Conservation (phyloP, 495 filamentous ascomycete species). For the Hypoxylon fuscum region DNA sequence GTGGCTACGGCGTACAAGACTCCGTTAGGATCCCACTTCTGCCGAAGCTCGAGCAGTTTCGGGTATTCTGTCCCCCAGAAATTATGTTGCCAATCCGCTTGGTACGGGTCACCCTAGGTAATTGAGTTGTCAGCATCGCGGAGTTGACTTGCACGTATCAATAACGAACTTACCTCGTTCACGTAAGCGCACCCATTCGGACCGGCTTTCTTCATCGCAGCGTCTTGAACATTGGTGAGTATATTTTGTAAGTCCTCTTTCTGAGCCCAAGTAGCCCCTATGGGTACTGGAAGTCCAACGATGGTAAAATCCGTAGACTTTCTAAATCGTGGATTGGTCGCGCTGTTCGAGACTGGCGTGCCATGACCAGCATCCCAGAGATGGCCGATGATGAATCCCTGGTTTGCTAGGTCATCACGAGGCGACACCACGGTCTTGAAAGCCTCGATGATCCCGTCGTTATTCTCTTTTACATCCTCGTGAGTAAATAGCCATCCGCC, state of each 20-base stretch:
- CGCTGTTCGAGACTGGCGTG: constrained; percentile 44
- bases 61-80: constrained; percentile 66
- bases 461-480: constrained; percentile 52
- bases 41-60: constrained; percentile 56
- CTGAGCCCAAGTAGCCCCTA: constrained; percentile 46
- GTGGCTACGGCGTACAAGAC: constrained; percentile 60
- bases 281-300: constrained; percentile 46
- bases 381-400: constrained; percentile 58
- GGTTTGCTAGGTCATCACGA: constrained; percentile 34
- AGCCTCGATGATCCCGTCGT: constrained; percentile 50
- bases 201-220: constrained; percentile 52
- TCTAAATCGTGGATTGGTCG: constrained; percentile 54
- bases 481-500: constrained; percentile 58
- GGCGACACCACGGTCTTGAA: constrained; percentile 47
- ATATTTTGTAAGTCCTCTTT: constrained; percentile 50
- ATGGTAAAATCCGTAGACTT: constrained; percentile 60
- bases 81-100: constrained; percentile 62
- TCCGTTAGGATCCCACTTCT: constrained; percentile 65
- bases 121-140: constrained; percentile 4
- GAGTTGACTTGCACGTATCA: neutral
- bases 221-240: constrained; percentile 56
- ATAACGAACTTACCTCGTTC: constrained; percentile 48
- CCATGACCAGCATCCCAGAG: constrained; percentile 58
- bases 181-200: constrained; percentile 54
- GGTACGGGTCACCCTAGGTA: constrained; percentile 58